These are phyloP conservation scores for Penicillium dipodomyicola DNA, from an alignment of 495 filamentous ascomycete species.

Conservation along the genomic window DNA sequence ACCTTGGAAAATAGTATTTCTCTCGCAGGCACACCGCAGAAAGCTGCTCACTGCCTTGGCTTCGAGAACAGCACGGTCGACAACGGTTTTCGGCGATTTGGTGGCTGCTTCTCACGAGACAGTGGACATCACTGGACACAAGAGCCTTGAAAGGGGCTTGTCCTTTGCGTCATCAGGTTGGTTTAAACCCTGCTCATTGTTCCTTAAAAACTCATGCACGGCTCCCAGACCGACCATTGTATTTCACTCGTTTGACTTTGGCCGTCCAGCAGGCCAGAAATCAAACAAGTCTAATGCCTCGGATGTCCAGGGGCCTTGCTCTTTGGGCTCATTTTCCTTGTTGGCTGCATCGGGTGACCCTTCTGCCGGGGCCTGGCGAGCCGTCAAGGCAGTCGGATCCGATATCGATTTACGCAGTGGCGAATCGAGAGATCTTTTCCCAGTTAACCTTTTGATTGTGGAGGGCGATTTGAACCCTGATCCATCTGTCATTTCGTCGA, in stretches of 20 bases:
- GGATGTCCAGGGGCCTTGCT: constrained; percentile 53
- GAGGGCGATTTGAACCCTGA: constrained; percentile 7
- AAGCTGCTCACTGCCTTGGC: not conserved
- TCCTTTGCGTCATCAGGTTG: not conserved
- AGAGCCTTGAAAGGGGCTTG: not conserved
- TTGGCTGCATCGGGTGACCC: constrained; percentile 19
- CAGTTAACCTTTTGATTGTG: constrained; percentile 5
- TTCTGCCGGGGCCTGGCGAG: constrained; percentile 17
- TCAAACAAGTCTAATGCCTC: constrained; percentile 62
- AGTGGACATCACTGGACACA: not conserved
- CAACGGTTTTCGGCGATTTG: not conserved
- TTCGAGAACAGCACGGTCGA: not conserved
- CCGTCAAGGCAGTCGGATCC: constrained; percentile 32
- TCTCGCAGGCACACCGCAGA: not conserved
- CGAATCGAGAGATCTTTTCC: constrained; percentile 18
- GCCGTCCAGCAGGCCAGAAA: constrained; percentile 47
- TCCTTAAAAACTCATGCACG: not conserved
- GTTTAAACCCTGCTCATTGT: not conserved
- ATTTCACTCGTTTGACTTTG: constrained; percentile 29
- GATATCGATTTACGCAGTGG: constrained; percentile 40
- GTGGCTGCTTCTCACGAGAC: not conserved
- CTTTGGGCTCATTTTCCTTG: constrained; percentile 15
- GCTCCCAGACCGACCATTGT: not conserved
- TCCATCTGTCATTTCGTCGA: constrained; percentile 31
- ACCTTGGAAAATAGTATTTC: not conserved